A percentile compares a stretch with the other conserved stretches of the same genome.
These are phyloP conservation scores for Trametes gibbosa DNA, from an alignment of 768 basidiomycete genomes.

Conservation along the genomic window DNA sequence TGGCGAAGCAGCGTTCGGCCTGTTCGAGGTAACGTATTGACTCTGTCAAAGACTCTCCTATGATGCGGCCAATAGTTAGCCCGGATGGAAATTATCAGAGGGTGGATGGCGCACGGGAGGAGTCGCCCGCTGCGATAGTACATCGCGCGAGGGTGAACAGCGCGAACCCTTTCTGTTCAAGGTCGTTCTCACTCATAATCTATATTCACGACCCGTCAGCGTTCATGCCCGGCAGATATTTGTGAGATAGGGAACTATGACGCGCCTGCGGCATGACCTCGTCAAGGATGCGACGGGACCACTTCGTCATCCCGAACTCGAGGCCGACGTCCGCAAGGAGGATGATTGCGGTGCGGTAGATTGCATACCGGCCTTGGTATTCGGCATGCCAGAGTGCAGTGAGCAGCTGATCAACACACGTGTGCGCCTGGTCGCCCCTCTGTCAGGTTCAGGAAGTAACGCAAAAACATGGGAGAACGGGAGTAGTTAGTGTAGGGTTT, in stretches of 20 bases:
- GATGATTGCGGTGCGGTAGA: slow-evolving; percentile 68
- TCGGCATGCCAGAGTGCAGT: slow-evolving; percentile 78
- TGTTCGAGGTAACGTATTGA: slow-evolving; percentile 37
- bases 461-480: background rate
- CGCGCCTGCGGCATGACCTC: slow-evolving; percentile 81
- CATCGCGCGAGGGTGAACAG: slow-evolving; percentile 75
- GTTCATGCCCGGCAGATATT: background rate
- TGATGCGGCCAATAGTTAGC: background rate
- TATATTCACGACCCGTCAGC: slow-evolving; percentile 27
- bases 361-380: slow-evolving; percentile 63
- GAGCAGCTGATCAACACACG: slow-evolving; percentile 63
- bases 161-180: slow-evolving; percentile 74
- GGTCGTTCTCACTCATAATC: slow-evolving; percentile 69
- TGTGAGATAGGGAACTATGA: background rate
- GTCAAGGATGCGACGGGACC: slow-evolving; percentile 62
- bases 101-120: slow-evolving; percentile 38
- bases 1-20: slow-evolving; percentile 55
- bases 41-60: slow-evolving; percentile 27
- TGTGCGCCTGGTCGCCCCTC: slow-evolving; percentile 63
- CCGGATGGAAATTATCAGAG: background rate
- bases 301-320: slow-evolving; percentile 72
- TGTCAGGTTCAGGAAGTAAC: slow-evolving; percentile 27
- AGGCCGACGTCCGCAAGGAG: slow-evolving; percentile 76
- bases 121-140: slow-evolving; percentile 56
- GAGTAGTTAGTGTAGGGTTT: no score